These are phyloP conservation scores for Cyclocybe cylindracea DNA, from an alignment of 768 basidiomycete species.

Conservation along the genomic window DNA sequence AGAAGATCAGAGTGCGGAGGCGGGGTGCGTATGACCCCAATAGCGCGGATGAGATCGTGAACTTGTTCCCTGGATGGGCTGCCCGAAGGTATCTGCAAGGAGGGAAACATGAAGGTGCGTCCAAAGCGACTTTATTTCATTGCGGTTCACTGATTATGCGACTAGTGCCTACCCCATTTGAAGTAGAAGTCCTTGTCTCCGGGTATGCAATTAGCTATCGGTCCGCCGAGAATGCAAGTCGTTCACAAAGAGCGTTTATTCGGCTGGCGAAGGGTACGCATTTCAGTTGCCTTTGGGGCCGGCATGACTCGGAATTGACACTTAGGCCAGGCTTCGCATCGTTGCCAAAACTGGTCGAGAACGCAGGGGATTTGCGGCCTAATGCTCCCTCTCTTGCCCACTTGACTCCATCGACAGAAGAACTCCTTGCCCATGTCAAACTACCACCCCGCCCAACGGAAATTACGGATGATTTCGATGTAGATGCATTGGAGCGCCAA, in stretches of 20 bases:
- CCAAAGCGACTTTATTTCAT: not conserved
- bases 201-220: slow-evolving; percentile 72
- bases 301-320: not conserved
- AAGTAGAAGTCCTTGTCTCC: slow-evolving; percentile 72
- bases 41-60: slow-evolving; percentile 19
- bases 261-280: slow-evolving; percentile 70
- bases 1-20: slow-evolving; percentile 45
- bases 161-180: slow-evolving; percentile 47
- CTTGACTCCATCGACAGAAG: slow-evolving; percentile 47
- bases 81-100: slow-evolving; percentile 44
- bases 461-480: slow-evolving; percentile 58
- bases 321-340: slow-evolving; percentile 63
- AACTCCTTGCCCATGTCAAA: slow-evolving; percentile 43
- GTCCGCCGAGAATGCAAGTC: slow-evolving; percentile 59
- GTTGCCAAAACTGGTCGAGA: slow-evolving; percentile 58
- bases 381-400: slow-evolving; percentile 26
- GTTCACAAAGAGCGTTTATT: slow-evolving; percentile 78
- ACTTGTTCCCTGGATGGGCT: slow-evolving; percentile 81
- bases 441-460: slow-evolving; percentile 62
- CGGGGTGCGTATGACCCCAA: slow-evolving; percentile 11
- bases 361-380: slow-evolving; percentile 27
- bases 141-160: not conserved
- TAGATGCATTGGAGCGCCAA: slow-evolving; percentile 55
- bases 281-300: slow-evolving; percentile 4
- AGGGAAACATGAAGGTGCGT: slow-evolving; percentile 9